These are phyloP conservation scores for Chrysophaeum taylorii DNA, from an alignment of 352 stramenopile species.

Conservation along the genomic window DNA sequence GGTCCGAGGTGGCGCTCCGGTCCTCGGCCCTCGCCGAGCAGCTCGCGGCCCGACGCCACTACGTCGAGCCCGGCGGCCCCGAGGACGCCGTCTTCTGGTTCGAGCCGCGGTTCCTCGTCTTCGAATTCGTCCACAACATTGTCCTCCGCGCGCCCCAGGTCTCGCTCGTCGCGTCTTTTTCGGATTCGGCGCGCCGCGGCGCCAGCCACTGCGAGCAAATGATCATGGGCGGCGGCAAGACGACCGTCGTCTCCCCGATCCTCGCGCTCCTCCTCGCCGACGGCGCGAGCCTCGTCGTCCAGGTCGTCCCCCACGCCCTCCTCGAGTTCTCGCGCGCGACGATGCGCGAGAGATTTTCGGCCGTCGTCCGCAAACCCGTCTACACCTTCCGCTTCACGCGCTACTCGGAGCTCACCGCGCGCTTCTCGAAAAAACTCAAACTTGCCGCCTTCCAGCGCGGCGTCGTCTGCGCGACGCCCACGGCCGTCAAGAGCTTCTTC, in stretches of 20 bases:
- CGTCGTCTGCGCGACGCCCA: conserved; percentile 95
- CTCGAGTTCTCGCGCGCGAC: conserved; percentile 95
- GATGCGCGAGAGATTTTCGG: conserved; percentile 93
- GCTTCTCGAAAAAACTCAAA: conserved; percentile 73
- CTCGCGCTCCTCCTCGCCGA: conserved; percentile 95
- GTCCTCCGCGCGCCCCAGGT: conserved; percentile 93
- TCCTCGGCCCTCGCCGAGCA: neutral
- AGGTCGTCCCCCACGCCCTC: conserved; percentile 96
- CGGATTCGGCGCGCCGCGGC: conserved; percentile 57
- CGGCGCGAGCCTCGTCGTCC: conserved; percentile 78
- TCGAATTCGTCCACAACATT: conserved; percentile 98
- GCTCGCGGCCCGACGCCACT: conserved; percentile 56
- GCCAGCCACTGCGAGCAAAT: conserved; percentile 87
- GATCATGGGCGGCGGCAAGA: conserved; percentile 99
- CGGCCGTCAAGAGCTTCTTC: conserved; percentile 98
- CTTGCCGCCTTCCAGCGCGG: conserved; percentile 73
- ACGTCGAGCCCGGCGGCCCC: conserved; percentile 13
- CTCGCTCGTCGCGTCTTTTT: conserved; percentile 95
- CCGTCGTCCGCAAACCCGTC: conserved; percentile 91
- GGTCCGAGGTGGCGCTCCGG: neutral
- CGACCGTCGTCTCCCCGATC: conserved; percentile 94
- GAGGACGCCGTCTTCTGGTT: conserved; percentile 59
- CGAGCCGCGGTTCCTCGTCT: conserved; percentile 94
- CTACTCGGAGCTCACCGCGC: conserved; percentile 68
- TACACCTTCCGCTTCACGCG: conserved; percentile 98